Evolutionary conservation across 202 grass and related monocot genomes (phyloP), one percentile per base, ranked within the genome.

Genomic region (Carex arenaria): DNA sequence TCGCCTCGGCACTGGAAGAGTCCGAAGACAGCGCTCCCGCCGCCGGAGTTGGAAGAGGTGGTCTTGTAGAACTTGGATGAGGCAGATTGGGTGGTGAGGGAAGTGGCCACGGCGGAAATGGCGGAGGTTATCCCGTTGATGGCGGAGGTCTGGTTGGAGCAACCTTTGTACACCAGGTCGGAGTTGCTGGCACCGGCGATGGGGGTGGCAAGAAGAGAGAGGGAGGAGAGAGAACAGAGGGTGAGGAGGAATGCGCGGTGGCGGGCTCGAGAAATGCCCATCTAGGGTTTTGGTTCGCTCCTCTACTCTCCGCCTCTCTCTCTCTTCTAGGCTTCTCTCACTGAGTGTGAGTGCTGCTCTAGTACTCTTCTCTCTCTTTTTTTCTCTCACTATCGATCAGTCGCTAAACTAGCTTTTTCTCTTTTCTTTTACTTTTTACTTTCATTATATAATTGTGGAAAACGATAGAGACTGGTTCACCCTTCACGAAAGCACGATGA

Each of bases 1-100:
- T 99, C 96, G 2, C 96, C 96, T 67, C 97, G 89, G 84, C 97
- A 99, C 85, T 99, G 97, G 88, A 96, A 99, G 61, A 92, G 93
- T 26, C 93, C 93, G 88, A 99, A 92, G 18, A 99, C 64, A 45
- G 85, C 83, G 61, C 69, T 7, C 69, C 66, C 67, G 70, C 68
- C 53, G 67, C 10, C 57, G 83, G 14, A 53, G 63, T 63, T 76
- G 0, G 91, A 61, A 0, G 89, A 82, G 49, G 92, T 89, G 72
- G 93, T 94, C 80, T 99, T 99, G 83, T 92, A 94, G 86, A 99
- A 99, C 91, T 96, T 93, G 64, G 93, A 15, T 65, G 89, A 80
- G 79, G 88, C n/a, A 8, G 96, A 72, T 65, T 89, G 93, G 17
- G 91, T 18, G 43, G 81, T 82, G 66, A 99, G 91, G 20, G 91